Conservation (phyloP, 371 early-diverging fungal genomes). For the Mortierella sp. region DNA sequence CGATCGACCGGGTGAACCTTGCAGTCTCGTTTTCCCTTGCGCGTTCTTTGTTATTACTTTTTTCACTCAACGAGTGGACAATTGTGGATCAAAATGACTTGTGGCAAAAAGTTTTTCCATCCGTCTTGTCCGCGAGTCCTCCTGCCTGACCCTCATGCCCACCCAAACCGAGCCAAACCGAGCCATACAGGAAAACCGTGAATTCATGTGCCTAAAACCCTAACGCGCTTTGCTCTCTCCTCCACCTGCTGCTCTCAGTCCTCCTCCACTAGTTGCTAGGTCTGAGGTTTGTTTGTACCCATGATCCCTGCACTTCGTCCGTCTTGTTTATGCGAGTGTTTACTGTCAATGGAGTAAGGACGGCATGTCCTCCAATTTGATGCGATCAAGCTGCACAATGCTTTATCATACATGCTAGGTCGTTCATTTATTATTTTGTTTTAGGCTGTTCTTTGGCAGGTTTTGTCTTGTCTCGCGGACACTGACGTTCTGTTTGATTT, state of each 20-base stretch:
- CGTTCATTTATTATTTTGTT: not conserved
- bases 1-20: not conserved
- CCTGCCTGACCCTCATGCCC: not conserved
- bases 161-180: too few species aligned
- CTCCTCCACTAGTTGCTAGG: not conserved
- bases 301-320: not conserved
- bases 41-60: not conserved
- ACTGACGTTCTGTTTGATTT: not conserved
- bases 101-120: slow-evolving; percentile 4
- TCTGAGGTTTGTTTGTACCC: not conserved
- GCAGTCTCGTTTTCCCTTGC: not conserved
- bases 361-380: not conserved
- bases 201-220: not conserved
- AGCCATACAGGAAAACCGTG: not conserved
- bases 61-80: not conserved
- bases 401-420: not conserved
- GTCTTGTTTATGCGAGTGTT: not conserved
- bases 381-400: not conserved
- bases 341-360: not conserved
- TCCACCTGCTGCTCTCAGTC: not conserved
- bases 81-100: not conserved
- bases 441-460: not conserved
- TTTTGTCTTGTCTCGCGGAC: not conserved
- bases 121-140: not conserved
- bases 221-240: not conserved